These are phyloP conservation scores for Chlamydomonas applanata DNA, from an alignment of 139 green algal species.

Conservation along the genomic window DNA sequence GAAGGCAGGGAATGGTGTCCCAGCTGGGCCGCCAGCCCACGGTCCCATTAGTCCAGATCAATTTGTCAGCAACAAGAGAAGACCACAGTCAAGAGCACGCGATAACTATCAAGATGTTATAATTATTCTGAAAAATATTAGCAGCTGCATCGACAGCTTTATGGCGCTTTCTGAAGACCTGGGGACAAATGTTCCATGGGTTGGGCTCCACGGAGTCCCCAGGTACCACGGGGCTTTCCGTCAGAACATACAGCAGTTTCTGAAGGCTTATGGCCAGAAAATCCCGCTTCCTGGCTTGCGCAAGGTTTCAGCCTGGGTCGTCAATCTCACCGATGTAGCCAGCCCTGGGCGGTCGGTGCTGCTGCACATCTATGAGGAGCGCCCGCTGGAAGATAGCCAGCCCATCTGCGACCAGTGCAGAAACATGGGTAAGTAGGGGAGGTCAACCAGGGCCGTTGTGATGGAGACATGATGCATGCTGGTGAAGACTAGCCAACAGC, in stretches of 20 bases:
- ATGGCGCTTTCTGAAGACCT: too few relatives aligned
- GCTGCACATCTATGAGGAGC: slow-evolving; percentile 68
- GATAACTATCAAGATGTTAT: too few relatives aligned
- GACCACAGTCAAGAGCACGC: too few relatives aligned
- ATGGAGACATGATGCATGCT: not conserved
- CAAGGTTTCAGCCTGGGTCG: slow-evolving; percentile 7
- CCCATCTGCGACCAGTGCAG: slow-evolving; percentile 78
- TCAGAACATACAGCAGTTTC: slow-evolving; percentile 17
- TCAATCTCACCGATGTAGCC: not conserved
- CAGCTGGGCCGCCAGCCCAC: too few relatives aligned
- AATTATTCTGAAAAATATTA: too few relatives aligned
- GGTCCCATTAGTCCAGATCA: too few relatives aligned
- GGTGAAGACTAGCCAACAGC: not conserved
- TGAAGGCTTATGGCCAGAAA: slow-evolving; percentile 11
- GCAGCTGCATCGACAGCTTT: too few relatives aligned
- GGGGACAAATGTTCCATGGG: not conserved
- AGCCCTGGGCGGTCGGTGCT: not conserved
- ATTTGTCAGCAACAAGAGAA: too few relatives aligned
- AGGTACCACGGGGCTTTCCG: slow-evolving; percentile 12
- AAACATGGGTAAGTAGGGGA: slow-evolving; percentile 70
- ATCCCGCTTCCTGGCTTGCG: slow-evolving; percentile 23
- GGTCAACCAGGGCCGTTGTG: not conserved
- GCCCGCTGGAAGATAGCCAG: slow-evolving; percentile 26
- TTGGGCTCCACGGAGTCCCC: not conserved
- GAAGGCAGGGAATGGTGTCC: too few relatives aligned